These are phyloP conservation scores for Micractinium conductrix DNA, from an alignment of 139 green algal species.

Conservation along the genomic window DNA sequence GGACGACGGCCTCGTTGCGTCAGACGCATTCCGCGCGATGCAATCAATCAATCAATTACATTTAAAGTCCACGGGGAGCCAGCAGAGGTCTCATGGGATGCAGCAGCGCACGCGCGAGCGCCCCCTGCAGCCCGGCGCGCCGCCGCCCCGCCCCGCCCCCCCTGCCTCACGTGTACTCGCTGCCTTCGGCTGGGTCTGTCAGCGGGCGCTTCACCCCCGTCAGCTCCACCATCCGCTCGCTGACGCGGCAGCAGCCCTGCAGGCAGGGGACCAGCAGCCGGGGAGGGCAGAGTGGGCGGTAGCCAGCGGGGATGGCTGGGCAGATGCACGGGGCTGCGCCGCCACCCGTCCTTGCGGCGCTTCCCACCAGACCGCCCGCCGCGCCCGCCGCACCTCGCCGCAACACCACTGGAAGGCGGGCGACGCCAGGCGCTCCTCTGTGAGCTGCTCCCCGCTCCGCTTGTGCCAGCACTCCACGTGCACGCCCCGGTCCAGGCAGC, in stretches of 20 bases:
- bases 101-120: too few species aligned
- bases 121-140: not conserved
- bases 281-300: not conserved
- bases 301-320: not conserved
- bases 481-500: conserved; percentile 31
- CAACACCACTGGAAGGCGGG: conserved; percentile 49
- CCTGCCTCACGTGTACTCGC: not conserved
- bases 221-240: conserved; percentile 12
- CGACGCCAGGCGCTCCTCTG: conserved; percentile 5
- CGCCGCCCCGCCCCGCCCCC: not conserved
- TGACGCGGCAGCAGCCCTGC: conserved; percentile 31
- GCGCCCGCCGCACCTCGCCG: conserved; percentile 9
- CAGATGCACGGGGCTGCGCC: not conserved
- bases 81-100: too few species aligned
- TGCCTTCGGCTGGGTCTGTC: too few species aligned
- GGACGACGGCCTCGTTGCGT: not conserved
- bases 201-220: conserved; percentile 14
- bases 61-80: too few species aligned
- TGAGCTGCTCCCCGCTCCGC: not conserved
- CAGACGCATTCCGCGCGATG: not conserved
- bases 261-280: not conserved
- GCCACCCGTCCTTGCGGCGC: not conserved
- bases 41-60: not conserved
- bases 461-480: conserved; percentile 33
- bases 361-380: not conserved